These are phyloP conservation scores for Apiosordaria backusii DNA, from an alignment of 495 filamentous ascomycete species.

Conservation along the genomic window DNA sequence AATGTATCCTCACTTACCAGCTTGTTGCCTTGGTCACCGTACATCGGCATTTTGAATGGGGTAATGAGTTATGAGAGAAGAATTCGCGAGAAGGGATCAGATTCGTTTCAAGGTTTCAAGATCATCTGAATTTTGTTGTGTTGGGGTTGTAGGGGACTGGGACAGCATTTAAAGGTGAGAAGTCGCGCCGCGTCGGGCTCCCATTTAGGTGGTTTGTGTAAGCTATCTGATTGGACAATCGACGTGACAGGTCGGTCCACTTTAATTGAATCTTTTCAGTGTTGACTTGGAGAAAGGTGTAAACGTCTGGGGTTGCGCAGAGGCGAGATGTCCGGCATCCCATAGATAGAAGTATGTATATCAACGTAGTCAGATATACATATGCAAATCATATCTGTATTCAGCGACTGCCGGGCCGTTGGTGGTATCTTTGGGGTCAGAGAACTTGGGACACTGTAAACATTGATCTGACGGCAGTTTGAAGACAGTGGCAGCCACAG, in stretches of 20 bases:
- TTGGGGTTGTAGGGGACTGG: not conserved
- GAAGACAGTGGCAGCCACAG: no score
- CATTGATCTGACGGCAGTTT: no score
- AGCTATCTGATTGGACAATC: not conserved
- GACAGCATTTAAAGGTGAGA: not conserved
- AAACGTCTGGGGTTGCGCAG: no score
- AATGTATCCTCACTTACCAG: slow-evolving; percentile 49
- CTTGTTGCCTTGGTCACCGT: slow-evolving; percentile 88
- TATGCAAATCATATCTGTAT: no score
- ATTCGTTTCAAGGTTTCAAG: not conserved
- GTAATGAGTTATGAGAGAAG: no score
- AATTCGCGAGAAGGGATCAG: not conserved
- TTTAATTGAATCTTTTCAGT: not conserved
- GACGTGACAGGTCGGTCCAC: not conserved
- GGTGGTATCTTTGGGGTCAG: no score
- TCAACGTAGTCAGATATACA: no score
- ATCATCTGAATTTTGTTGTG: not conserved
- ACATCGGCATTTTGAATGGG: slow-evolving; percentile 61
- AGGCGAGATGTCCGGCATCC: no score
- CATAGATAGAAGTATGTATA: no score
- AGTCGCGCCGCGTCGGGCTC: slow-evolving; percentile 14
- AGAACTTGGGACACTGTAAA: no score
- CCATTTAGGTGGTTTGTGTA: not conserved
- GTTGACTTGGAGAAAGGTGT: not conserved
- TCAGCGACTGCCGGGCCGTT: no score